These are phyloP conservation scores for Beauveria sp. DNA, from an alignment of 2,329 filamentous ascomycete species.

Conservation along the genomic window DNA sequence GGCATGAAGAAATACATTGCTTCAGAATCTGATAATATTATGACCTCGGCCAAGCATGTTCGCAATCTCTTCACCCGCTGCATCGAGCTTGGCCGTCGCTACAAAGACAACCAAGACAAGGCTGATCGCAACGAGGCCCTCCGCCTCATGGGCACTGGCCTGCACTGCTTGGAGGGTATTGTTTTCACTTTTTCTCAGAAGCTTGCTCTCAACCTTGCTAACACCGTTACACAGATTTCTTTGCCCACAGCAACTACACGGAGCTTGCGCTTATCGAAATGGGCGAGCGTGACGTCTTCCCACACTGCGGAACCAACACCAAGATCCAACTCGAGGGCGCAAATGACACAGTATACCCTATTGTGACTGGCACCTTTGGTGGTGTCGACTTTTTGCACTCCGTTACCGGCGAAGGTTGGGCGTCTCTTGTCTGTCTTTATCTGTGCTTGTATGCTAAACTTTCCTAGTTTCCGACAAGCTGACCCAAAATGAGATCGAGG, in stretches of 20 bases:
- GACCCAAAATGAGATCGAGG: constrained; percentile 82
- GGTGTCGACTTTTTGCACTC: constrained; percentile 96
- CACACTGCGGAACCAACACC: constrained; percentile 76
- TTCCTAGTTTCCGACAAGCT: constrained; percentile 73
- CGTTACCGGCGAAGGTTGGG: constrained; percentile 59
- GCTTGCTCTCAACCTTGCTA: constrained; percentile 10
- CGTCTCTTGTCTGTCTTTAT: not conserved
- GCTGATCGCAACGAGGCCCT: constrained; percentile 83
- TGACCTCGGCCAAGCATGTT: constrained; percentile 73
- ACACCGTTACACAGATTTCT: constrained; percentile 53
- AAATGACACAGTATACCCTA: constrained; percentile 61
- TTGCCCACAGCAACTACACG: constrained; percentile 86
- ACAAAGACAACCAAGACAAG: constrained; percentile 47
- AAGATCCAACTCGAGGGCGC: constrained; percentile 61
- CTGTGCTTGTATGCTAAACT: constrained; percentile 14
- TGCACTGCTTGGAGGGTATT: constrained; percentile 72
- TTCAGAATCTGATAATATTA: constrained; percentile 69
- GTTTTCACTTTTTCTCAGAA: not conserved
- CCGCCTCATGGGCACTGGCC: constrained; percentile 75
- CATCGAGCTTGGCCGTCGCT: constrained; percentile 74
- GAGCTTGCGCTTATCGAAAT: constrained; percentile 71
- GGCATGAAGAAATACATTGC: constrained; percentile 94
- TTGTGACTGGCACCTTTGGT: constrained; percentile 88
- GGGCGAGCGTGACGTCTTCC: constrained; percentile 79
- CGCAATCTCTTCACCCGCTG: constrained; percentile 63